Base-by-base conservation (phyloP, 2,329 filamentous ascomycete genomes). In the Stenocarpella maydis region DNA sequence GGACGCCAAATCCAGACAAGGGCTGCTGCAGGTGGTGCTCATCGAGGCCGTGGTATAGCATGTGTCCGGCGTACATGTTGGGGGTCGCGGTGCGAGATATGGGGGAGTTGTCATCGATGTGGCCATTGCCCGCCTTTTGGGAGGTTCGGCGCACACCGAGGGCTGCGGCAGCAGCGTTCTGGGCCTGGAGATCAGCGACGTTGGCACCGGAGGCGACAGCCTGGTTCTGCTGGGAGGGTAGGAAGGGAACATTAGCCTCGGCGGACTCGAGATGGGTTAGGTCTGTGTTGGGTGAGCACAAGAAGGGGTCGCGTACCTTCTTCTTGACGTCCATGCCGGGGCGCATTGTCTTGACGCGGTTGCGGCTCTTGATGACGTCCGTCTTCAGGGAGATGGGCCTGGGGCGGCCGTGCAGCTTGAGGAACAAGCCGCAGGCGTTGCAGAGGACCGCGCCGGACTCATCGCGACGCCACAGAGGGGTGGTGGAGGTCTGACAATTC, bases 311-410 rank as follows among this genome's bases (percentile, higher is more conserved):
- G 78, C 82, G 77, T 83, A 94, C 93, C 90, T 97, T 97, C 82
- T 94, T 90, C 81, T 91, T 95, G 76, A 93, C 92, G 55, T 91
- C 90, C 72, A 92, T 88, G 76, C 95, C 93, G 10, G 92, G 89
- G 66, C 88, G 88, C 80, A 89, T 88, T 34, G 94, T 96, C 86
- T 98, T 98, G 75, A 98, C 95, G 73, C 96, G 91, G 82, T 99
- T 99, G 77, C 96, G 94, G 84, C 95, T 98, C 86, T 99, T 99
- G 84, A 99, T 99, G 74, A 98, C 95, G 85, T 99, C 96, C 60
- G 96, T 98, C 87, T 99, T 99, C 76, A 99, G 88, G 75, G 93
- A 97, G 80, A 97, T 98, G 74, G 96, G 96, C 68, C 96, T 91
- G 71, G 96, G 90, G 31, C 95, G 92, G 73, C 95, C 95, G 80